Base-by-base conservation (phyloP, 1,284 basidiomycete genomes). In the Pseudozyma pruni region DNA sequence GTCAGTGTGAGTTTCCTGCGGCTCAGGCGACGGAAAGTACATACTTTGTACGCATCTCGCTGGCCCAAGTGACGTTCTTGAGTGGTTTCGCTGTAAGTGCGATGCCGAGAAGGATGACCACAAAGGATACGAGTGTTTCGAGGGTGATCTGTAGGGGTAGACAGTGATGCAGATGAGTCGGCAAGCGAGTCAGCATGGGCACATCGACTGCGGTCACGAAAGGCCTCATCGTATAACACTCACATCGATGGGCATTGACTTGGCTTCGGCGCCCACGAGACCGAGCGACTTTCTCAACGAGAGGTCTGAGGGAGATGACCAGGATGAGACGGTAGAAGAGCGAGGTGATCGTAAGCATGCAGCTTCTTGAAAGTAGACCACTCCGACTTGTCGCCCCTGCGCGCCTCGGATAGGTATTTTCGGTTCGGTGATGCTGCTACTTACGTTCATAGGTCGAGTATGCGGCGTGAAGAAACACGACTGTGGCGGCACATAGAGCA, bases 21-120 rank as follows among this genome's bases (percentile, higher is more conserved):
- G n/a, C n/a, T n/a, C n/a, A 46, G 19, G 13, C 13, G 22, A 25
- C n/a, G 55, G 16, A 10, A 3, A 17, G 1, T 19, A 56, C 81
- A 34, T 74, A 91, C 91, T 89, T 86, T 81, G 87, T 89, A 76
- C 87, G 87, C 91, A 93, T 92, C 83, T 93, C 91, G 76, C 90
- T 91, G n/a, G 91, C 87, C 91, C 91, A 93, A 31, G 90, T 89
- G 62, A 92, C 90, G 75, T 91, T 90, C 72, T 89, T 90, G 38
- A 92, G 83, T 31, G 86, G 83, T 3, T 90, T 87, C n/a, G 89
- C 86, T 66, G 87, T 89, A 52, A 91, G 75, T 10, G 88, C 87
- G 29, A 90, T 89, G 10, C 90, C 91, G 4, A 91, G 60, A 7
- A 88, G 88, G 14, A 90, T 90, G 8, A 91, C 69, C 10, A 88